Percentiles rank a stretch among this genome's conserved stretches.
phyloP scores from a whole-genome alignment of 345 rosid species.

The Populus nigra region DNA sequence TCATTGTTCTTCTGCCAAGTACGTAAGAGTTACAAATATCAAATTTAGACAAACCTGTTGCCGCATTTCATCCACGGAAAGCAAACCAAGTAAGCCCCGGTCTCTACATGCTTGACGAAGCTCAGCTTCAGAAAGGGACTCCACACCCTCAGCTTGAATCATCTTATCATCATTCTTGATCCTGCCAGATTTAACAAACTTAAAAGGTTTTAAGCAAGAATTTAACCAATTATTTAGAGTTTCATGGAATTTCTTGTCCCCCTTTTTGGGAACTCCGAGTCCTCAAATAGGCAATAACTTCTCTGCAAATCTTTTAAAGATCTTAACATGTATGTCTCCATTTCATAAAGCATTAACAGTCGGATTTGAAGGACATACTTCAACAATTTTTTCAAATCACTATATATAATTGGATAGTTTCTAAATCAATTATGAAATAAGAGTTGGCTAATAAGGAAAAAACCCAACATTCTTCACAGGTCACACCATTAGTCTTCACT shows the following conservation, averaged over 20 bases:
- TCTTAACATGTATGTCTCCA: not conserved
- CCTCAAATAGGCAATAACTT: not conserved
- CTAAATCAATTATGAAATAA: constrained; percentile 3
- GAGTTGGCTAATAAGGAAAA: not conserved
- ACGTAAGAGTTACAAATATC: not conserved
- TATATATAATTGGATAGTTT: not conserved
- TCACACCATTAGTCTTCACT: not conserved
- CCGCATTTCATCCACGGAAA: constrained; percentile 91
- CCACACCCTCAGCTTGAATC: constrained; percentile 90
- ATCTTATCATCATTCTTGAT: constrained; percentile 90
- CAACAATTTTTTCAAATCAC: not conserved
- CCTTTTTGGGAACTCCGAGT: not conserved
- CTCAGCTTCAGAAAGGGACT: constrained; percentile 88
- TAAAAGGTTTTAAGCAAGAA: not conserved
- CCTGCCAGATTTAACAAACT: constrained; percentile 40
- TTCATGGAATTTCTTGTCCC: not conserved
- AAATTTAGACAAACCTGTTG: constrained; percentile 54
- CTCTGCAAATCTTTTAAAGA: not conserved
- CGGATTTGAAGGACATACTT: not conserved
- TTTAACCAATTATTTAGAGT: not conserved
- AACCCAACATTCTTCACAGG: not conserved
- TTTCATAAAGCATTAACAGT: not conserved
- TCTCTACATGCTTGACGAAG: constrained; percentile 95
- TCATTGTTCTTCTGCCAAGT: not conserved
- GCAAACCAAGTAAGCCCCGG: constrained; percentile 86